These are phyloP conservation scores for Flaveria linearis DNA, from an alignment of 129 eudicot species.

Conservation along the genomic window DNA sequence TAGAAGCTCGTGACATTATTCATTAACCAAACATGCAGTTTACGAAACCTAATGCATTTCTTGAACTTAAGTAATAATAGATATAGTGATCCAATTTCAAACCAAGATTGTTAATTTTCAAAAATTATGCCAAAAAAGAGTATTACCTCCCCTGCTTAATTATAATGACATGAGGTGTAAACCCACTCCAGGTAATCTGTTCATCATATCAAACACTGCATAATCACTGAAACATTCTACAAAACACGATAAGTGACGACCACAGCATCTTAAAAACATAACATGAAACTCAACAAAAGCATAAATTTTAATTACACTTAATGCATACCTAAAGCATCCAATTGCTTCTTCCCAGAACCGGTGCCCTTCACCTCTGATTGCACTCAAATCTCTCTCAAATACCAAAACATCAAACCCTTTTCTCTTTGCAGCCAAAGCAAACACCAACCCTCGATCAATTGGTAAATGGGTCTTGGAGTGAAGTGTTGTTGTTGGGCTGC, in stretches of 20 bases:
- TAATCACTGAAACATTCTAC: neutral
- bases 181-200: slow-evolving; percentile 83
- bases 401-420: no score
- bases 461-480: no score
- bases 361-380: slow-evolving; percentile 18
- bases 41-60: neutral
- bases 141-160: slow-evolving; percentile 77
- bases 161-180: slow-evolving; percentile 85
- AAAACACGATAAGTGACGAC: no score
- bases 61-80: neutral
- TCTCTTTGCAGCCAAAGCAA: no score
- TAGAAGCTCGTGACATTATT: neutral
- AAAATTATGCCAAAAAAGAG: neutral
- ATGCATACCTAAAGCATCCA: slow-evolving; percentile 80
- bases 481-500: no score
- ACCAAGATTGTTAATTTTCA: slow-evolving; percentile 3
- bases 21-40: neutral
- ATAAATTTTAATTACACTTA: slow-evolving; percentile 34
- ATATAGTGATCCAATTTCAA: neutral
- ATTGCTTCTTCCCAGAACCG: slow-evolving; percentile 76
- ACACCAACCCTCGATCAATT: no score
- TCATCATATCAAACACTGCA: slow-evolving; percentile 12
- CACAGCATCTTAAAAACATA: neutral
- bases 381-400: no score
- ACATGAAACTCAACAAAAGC: neutral